Conservation (phyloP, 495 filamentous ascomycete genomes). For the Neurospora pannonica region DNA sequence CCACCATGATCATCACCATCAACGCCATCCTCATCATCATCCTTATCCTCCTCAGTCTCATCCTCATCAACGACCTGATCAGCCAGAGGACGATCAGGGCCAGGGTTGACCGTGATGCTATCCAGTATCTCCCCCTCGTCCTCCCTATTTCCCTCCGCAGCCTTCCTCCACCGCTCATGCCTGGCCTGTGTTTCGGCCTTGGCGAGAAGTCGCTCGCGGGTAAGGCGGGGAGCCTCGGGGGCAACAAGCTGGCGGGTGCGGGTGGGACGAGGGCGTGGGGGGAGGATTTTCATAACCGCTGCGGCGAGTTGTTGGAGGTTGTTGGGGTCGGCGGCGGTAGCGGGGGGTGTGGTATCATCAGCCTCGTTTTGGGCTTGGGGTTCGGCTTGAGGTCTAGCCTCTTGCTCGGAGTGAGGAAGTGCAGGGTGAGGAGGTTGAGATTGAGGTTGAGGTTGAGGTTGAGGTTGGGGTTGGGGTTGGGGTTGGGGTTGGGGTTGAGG, state of each 20-base stretch:
- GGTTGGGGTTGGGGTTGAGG: not conserved
- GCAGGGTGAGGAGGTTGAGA: not conserved
- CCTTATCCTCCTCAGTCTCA: not conserved
- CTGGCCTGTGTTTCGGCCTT: not conserved
- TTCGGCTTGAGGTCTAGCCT: not conserved
- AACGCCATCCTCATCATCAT: not conserved
- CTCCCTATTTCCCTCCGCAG: not conserved
- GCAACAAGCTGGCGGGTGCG: not conserved
- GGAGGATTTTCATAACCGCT: not conserved
- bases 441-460: not conserved
- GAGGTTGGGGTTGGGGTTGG: not conserved
- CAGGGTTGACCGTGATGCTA: not conserved
- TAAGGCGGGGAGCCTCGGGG: not conserved
- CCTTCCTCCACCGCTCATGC: rapidly evolving
- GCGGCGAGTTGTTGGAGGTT: not conserved
- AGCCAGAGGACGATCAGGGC: not conserved
- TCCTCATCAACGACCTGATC: not conserved
- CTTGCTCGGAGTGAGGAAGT: not conserved
- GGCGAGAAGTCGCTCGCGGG: not conserved
- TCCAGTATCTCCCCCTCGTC: not conserved
- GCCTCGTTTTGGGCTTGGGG: not conserved
- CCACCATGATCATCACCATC: not conserved
- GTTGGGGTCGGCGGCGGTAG: not conserved
- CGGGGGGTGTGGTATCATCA: not conserved
- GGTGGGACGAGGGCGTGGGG: not conserved